Conservation (phyloP, 2,329 filamentous ascomycete genomes). For the Lecanicillium sp. region DNA sequence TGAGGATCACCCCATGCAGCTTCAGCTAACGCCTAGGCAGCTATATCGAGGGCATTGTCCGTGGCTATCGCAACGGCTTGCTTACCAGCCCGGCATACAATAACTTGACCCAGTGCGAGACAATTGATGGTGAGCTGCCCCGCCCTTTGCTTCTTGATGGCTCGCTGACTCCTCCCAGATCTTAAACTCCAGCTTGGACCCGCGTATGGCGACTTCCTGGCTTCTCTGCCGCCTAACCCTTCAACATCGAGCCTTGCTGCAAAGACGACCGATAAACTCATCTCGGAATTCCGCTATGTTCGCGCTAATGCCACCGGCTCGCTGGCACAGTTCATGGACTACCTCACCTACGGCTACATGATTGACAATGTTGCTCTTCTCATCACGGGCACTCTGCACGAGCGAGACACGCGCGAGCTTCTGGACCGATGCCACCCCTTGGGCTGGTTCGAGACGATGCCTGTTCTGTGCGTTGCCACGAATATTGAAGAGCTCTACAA, state of each 20-base stretch:
- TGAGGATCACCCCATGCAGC: slow-evolving; percentile 11
- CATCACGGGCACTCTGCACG: slow-evolving; percentile 95
- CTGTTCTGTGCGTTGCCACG: slow-evolving; percentile 91
- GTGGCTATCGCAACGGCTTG: slow-evolving; percentile 91
- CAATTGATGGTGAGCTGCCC: slow-evolving; percentile 68
- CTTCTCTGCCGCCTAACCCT: slow-evolving; percentile 86
- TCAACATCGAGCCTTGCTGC: slow-evolving; percentile 91
- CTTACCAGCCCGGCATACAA: slow-evolving; percentile 85
- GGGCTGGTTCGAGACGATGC: slow-evolving; percentile 99
- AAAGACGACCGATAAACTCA: slow-evolving; percentile 96
- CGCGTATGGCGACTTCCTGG: slow-evolving; percentile 94
- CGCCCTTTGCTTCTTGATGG: slow-evolving; percentile 6
- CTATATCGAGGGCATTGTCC: slow-evolving; percentile 95
- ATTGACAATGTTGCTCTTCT: slow-evolving; percentile 98
- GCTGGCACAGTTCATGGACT: slow-evolving; percentile 92
- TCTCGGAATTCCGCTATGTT: slow-evolving; percentile 93
- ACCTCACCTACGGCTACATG: slow-evolving; percentile 98
- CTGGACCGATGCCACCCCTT: slow-evolving; percentile 93
- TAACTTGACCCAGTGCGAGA: slow-evolving; percentile 97
- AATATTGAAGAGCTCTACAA: slow-evolving; percentile 99
- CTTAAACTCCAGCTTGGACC: slow-evolving; percentile 96
- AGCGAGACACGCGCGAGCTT: slow-evolving; percentile 91
- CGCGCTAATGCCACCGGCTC: slow-evolving; percentile 89
- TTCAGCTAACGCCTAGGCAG: slow-evolving; percentile 37
- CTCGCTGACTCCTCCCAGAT: slow-evolving; percentile 45